Evolutionary conservation across 2,329 filamentous ascomycete genomes (phyloP), one percentile per base, ranked within the genome.

Genomic region (Alternaria conjuncta): DNA sequence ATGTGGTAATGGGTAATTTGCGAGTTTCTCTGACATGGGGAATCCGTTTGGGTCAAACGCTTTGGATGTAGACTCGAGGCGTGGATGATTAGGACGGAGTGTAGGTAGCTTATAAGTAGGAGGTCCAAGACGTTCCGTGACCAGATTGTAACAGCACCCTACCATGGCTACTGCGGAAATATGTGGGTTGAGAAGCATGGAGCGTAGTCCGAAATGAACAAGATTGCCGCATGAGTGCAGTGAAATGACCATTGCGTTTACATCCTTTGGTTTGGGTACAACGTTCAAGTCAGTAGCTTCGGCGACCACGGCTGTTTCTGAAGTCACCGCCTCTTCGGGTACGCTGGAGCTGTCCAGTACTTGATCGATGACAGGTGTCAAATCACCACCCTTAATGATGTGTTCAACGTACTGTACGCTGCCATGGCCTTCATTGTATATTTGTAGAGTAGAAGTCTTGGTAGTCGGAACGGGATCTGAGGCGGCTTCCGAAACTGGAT

Each of bases 201-300:
- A 96, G 13, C 93, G 90, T 61, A 99, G 90, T 10, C 92, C 96
- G 76, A 96, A 94, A 79, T 99, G 96, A 1, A 96, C 92, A n/a
- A 99, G 88, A 71, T 99, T 98, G 26, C 96, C 96, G 77, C 96
- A 99, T 0, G 95, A 98, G 79, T 99, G 96, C 18, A 99, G 92
- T 0, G 96, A 98, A 28, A 98, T 90, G 15, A 95, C 92, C 90
- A 97, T 94, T 41, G 96, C 64, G 85, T 82, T 78, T 26, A 78
- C 73, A 58, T 81, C 65, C 6, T 61, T 60, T 6, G 76, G 65
- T 58, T 78, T 79, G 4, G 77, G 73, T 11, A 76, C 63, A 13
- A 65, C 45, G n/a, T 70, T 56, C 3, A 78, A 65, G n/a, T 76
- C 67, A 30, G 70, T 65, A 18, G 74, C 67, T 41, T 73, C 67